phyloP scores from a whole-genome alignment of 176 grass and related monocot genomes.

The Hyparrhenia diplandra region DNA sequence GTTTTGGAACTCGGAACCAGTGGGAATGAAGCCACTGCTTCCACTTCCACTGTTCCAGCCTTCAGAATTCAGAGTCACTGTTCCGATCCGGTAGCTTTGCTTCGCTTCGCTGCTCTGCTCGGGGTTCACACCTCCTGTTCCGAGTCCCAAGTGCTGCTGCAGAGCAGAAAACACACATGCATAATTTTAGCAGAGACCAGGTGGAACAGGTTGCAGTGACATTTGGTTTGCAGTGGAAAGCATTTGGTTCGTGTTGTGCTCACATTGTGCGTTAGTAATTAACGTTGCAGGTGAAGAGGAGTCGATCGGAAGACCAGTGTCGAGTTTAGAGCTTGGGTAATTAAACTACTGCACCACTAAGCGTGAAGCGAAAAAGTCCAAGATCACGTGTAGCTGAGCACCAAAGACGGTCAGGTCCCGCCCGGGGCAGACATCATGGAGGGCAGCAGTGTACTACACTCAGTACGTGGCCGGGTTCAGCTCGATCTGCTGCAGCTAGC shows the following conservation, averaged over 20 bases:
- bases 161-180: background rate
- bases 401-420: background rate
- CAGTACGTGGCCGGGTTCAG: too few relatives aligned
- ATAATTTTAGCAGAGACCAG: background rate
- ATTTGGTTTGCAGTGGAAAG: background rate
- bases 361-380: background rate
- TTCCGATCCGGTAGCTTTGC: background rate
- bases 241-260: background rate
- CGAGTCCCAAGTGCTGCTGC: constrained; percentile 8
- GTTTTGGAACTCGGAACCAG: constrained; percentile 4
- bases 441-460: too few relatives aligned
- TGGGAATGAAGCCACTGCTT: background rate
- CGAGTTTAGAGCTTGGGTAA: background rate
- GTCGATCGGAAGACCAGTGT: too few relatives aligned
- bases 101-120: too few relatives aligned
- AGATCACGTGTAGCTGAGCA: background rate
- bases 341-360: background rate
- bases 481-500: background rate
- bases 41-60: background rate
- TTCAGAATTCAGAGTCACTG: background rate
- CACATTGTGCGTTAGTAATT: background rate
- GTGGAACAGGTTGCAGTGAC: background rate
- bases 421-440: too few relatives aligned
- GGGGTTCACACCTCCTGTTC: background rate
- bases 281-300: background rate